Evolutionary conservation across 768 basidiomycete genomes (phyloP), one percentile per base, ranked within the genome.

Genomic region (Kwoniella pini): DNA sequence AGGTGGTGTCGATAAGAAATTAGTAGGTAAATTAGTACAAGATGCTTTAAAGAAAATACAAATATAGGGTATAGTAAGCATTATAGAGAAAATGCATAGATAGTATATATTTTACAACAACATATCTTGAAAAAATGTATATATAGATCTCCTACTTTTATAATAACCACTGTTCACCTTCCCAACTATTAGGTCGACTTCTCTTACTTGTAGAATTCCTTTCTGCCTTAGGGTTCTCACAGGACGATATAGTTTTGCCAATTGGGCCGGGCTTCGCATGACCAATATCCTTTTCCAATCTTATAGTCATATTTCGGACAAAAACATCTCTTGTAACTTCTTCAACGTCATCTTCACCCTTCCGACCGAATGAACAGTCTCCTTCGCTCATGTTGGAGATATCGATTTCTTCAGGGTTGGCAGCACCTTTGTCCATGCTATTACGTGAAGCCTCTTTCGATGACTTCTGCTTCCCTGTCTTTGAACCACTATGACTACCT

Each of bases 1-100:
- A 30, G 65, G 57, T n/a, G 55, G 42, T 1, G 70, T 68, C 51
- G 75, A 78, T 59, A 74, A 70, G 63, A 78, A 78, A 62, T 69
- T 70, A 36, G 54, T 77, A 30, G 75, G 75, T 2, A 75, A 69
- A 50, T 48, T 63, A 58, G 72, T 78, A 21, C 58, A 48, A 15
- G 77, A 78, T 51, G 65, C 65, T 48, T 52, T 78, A 57, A 75
- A 71, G 63, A 69, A 64, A 45, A 31, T 46, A 31, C 39, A 57
- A 28, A 22, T 48, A 27, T 57, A 44, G 19, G 5, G 7, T 9
- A 51, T 17, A 33, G 33, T 26, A 10, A 12, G 46, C 27, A 11
- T 4, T 22, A 31, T 40, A 38, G 40, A 46, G 36, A 31, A 19
- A 11, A 44, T 55, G 27, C 54, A 55, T 44, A 26, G 42, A 19